Percentiles rank a stretch among this genome's conserved stretches.
These are phyloP conservation scores for Plasmodium gaboni DNA, from an alignment of 169 alveolate genomes.

Conservation along the genomic window DNA sequence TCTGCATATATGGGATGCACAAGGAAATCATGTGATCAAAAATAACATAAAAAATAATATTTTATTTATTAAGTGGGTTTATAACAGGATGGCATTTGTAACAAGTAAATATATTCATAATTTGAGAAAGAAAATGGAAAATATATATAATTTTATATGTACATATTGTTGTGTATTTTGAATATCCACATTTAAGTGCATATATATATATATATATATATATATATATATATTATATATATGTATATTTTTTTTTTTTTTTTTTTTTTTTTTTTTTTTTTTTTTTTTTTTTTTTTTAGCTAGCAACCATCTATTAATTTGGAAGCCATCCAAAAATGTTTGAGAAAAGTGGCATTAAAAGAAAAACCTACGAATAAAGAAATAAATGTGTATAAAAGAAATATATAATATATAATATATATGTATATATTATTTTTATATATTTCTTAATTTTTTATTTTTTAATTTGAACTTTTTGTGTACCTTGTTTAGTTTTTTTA, in stretches of 20 bases:
- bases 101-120: slow-evolving; percentile 44
- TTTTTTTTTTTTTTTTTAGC: slow-evolving; percentile 29
- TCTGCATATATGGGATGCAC: slow-evolving; percentile 46
- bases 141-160: background rate
- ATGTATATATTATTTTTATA: too few relatives aligned
- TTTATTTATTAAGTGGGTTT: slow-evolving; percentile 58
- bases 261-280: background rate
- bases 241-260: slow-evolving; percentile 18
- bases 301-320: slow-evolving; percentile 46
- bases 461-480: too few relatives aligned
- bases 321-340: slow-evolving; percentile 33
- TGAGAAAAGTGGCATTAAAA: slow-evolving; percentile 5
- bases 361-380: too few relatives aligned
- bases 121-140: background rate
- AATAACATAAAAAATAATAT: slow-evolving; percentile 49
- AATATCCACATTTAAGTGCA: too few relatives aligned
- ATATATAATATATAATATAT: too few relatives aligned
- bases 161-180: background rate
- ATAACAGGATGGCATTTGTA: slow-evolving; percentile 59
- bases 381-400: too few relatives aligned
- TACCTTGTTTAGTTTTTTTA: too few relatives aligned
- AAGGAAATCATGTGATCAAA: slow-evolving; percentile 45
- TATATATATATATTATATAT: too few relatives aligned
- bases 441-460: too few relatives aligned
- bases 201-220: too few relatives aligned